Percentiles rank a stretch among this genome's conserved stretches.
phyloP scores from a whole-genome alignment of 2,329 filamentous ascomycete genomes.

The Arthrobotrys musiformis region DNA sequence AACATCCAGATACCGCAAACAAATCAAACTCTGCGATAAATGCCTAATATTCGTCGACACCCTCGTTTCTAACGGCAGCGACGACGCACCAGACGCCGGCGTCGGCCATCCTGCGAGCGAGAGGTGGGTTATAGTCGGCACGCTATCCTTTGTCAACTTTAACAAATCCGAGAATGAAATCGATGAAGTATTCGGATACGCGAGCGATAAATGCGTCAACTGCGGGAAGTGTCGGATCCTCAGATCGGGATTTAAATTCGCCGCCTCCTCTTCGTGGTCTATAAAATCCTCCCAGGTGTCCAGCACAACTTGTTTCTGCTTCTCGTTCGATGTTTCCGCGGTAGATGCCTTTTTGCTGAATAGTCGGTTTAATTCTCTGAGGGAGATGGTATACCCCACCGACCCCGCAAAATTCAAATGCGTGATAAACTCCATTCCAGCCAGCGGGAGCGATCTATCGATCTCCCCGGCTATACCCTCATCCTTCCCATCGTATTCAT shows the following conservation, averaged over 20 bases:
- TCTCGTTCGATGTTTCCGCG: not conserved
- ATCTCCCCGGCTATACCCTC: constrained; percentile 17
- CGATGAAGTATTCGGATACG: constrained; percentile 49
- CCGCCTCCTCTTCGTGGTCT: constrained; percentile 30
- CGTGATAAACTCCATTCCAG: constrained; percentile 53
- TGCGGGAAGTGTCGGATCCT: constrained; percentile 53
- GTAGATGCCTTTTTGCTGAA: constrained; percentile 30
- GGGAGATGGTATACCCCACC: constrained; percentile 48
- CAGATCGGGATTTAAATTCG: constrained; percentile 26
- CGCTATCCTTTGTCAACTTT: constrained; percentile 41
- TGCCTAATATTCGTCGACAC: constrained; percentile 46
- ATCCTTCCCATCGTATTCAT: constrained; percentile 20
- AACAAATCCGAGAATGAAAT: constrained; percentile 36
- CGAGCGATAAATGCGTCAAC: constrained; percentile 58
- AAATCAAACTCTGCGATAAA: constrained; percentile 56
- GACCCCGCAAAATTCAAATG: constrained; percentile 58
- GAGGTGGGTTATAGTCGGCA: constrained; percentile 58
- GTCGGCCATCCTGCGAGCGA: constrained; percentile 57
- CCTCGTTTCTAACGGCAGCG: not conserved
- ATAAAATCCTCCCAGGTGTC: constrained; percentile 53
- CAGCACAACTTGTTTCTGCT: constrained; percentile 10
- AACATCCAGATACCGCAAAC: constrained; percentile 58
- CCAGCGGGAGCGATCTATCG: constrained; percentile 21
- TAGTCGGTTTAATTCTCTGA: constrained; percentile 44
- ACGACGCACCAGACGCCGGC: constrained; percentile 26